phyloP scores from a whole-genome alignment of 176 grass and related monocot species.

The Eleusine indica region DNA sequence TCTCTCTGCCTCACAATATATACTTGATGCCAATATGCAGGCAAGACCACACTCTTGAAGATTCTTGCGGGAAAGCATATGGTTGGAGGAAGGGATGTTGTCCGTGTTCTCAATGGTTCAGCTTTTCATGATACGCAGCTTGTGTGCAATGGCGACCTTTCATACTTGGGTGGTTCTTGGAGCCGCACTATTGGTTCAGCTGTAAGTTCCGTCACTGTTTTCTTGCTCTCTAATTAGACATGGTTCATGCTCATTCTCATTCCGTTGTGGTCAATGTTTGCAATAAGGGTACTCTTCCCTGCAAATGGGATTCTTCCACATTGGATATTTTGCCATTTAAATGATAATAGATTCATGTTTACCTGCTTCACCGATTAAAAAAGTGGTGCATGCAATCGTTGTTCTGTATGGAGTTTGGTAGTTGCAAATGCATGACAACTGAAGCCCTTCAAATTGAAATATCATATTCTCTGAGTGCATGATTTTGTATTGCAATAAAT shows the following conservation, averaged over 20 bases:
- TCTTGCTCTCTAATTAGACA: constrained; percentile 30
- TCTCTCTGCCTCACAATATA: not conserved
- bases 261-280: not conserved
- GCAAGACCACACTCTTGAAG: constrained; percentile 96
- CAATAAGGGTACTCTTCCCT: not conserved
- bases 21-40: constrained; percentile 44
- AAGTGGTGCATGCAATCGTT: not conserved
- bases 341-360: not conserved
- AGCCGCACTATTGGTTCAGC: constrained; percentile 83
- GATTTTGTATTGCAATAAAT: constrained; percentile 31
- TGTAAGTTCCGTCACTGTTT: constrained; percentile 53
- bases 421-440: not conserved
- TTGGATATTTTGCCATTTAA: not conserved
- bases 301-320: not conserved
- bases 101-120: constrained; percentile 84
- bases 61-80: constrained; percentile 97
- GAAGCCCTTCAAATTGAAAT: not conserved
- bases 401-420: not conserved
- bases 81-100: constrained; percentile 94
- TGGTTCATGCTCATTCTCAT: not conserved
- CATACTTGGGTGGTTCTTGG: constrained; percentile 91
- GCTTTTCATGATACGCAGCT: constrained; percentile 97
- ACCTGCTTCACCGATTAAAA: not conserved
- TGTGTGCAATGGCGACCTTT: constrained; percentile 81
- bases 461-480: not conserved